Conservation (phyloP, 331 rosid genomes). For the Phaseolus coccineus region DNA sequence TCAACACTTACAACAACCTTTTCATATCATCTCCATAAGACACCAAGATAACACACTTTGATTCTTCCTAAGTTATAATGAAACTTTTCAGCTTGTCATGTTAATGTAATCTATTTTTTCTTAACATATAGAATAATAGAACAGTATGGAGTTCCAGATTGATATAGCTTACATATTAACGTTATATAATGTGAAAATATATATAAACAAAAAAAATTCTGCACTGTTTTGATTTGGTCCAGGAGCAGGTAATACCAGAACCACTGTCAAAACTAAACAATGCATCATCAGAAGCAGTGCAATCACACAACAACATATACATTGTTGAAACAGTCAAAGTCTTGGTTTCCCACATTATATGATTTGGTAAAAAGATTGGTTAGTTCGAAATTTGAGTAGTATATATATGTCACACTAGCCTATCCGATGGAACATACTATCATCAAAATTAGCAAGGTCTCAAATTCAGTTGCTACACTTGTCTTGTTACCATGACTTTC, state of each 20-base stretch:
- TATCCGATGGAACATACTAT: constrained; percentile 4
- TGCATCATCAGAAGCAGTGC: constrained; percentile 36
- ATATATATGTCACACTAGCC: constrained; percentile 41
- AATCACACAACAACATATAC: constrained; percentile 38
- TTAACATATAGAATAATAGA: not conserved
- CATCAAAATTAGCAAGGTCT: constrained; percentile 20
- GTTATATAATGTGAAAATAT: not conserved
- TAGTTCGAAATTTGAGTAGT: constrained; percentile 44
- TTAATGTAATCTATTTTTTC: not conserved
- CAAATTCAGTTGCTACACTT: constrained; percentile 6
- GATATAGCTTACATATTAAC: not conserved
- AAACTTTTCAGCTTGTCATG: no score
- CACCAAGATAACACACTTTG: not conserved
- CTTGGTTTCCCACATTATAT: constrained; percentile 45
- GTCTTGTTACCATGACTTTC: constrained; percentile 50
- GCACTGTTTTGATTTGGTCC: constrained; percentile 44
- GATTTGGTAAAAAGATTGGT: constrained; percentile 62
- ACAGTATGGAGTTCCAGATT: not conserved
- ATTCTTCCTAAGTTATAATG: not conserved
- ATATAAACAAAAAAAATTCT: not conserved
- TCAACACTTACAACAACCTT: constrained; percentile 19
- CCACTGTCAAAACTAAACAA: constrained; percentile 45
- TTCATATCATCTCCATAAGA: not conserved
- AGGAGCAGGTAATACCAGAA: constrained; percentile 75
- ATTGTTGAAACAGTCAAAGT: constrained; percentile 58